Conservation (phyloP, 1,284 basidiomycete species). For the Fomitopsis schrenkii region DNA sequence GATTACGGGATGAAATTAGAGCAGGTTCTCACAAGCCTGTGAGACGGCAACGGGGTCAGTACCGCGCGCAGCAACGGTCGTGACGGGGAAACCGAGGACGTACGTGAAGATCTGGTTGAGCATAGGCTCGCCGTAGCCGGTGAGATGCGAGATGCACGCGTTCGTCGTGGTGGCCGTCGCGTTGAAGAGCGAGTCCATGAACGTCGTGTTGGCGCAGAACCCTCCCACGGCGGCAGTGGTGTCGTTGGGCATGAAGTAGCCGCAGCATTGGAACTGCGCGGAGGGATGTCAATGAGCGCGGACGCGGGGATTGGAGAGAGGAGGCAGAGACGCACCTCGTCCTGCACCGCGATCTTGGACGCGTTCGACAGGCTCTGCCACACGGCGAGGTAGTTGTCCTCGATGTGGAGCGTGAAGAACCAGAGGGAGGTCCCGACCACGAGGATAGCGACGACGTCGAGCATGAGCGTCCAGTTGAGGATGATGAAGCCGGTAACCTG, state of each 20-base stretch:
- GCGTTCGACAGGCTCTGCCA: conserved; percentile 47
- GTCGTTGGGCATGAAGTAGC: conserved; percentile 72
- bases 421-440: conserved; percentile 70
- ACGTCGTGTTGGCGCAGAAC: conserved; percentile 55
- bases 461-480: conserved; percentile 69
- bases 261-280: conserved; percentile 71
- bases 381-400: conserved; percentile 55
- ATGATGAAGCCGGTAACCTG: conserved; percentile 63
- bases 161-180: conserved; percentile 35
- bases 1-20: not conserved
- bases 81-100: conserved; percentile 24
- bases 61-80: not conserved
- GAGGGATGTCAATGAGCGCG: not conserved
- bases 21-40: conserved; percentile 17
- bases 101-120: conserved; percentile 82
- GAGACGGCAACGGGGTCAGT: conserved; percentile 1
- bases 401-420: conserved; percentile 73
- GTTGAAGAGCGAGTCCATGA: conserved; percentile 43
- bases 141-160: conserved; percentile 62
- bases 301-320: not conserved
- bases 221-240: conserved; percentile 48
- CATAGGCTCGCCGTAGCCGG: conserved; percentile 59
- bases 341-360: conserved; percentile 60
- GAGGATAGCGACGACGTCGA: conserved; percentile 55
- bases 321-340: conserved; percentile 45